Conservation (phyloP, 345 rosid genomes). For the Erysimum cheiranthoides region DNA sequence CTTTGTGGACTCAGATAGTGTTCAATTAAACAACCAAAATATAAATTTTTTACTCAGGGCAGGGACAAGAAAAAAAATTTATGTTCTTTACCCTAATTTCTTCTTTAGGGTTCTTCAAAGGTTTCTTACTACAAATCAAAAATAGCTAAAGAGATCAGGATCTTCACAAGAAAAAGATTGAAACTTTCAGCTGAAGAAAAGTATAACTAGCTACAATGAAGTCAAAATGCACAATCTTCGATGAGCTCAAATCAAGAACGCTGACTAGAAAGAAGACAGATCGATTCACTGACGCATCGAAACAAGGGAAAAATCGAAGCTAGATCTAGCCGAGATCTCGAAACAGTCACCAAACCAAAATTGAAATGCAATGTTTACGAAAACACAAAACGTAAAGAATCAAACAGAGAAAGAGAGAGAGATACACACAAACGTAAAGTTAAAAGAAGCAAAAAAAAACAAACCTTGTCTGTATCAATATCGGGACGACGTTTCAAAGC, state of each 20-base stretch:
- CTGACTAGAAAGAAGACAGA: constrained; percentile 24
- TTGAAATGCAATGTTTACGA: constrained; percentile 16
- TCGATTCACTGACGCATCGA: constrained; percentile 34
- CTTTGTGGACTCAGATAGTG: background rate
- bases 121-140: background rate
- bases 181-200: background rate
- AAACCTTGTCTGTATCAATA: constrained; percentile 61
- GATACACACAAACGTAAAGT: background rate
- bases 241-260: constrained; percentile 12
- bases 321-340: constrained; percentile 48
- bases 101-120: background rate
- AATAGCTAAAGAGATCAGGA: constrained; percentile 10
- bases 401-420: background rate
- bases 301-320: background rate
- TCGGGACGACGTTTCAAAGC: constrained; percentile 50
- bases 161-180: background rate
- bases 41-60: background rate
- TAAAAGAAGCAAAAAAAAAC: background rate
- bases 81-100: background rate
- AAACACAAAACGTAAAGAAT: constrained; percentile 28
- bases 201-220: constrained; percentile 31
- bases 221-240: constrained; percentile 1
- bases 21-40: constrained; percentile 10
- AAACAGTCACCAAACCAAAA: constrained; percentile 24
- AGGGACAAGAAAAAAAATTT: background rate